Conservation (phyloP, 805 yeast genomes). For the Helenozyma rhizophorensis region DNA sequence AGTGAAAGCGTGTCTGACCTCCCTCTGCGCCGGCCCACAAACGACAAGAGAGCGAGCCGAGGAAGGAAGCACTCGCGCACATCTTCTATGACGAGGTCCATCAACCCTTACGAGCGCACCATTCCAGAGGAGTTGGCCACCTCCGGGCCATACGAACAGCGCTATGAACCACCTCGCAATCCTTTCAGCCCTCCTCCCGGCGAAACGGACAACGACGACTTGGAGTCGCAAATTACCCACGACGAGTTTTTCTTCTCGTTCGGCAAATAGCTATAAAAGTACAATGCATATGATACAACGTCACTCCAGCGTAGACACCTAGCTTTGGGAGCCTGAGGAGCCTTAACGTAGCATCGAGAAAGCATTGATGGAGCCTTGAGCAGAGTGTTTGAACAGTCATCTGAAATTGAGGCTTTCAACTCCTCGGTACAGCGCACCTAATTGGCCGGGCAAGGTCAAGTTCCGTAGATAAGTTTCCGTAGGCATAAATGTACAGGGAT, state of each 20-base stretch:
- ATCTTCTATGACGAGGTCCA: neutral
- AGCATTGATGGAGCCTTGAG: too few species aligned
- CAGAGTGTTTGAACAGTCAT: too few species aligned
- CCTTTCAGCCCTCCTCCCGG: neutral
- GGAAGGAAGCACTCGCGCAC: neutral
- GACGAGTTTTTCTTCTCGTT: conserved; percentile 12
- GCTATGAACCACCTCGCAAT: neutral
- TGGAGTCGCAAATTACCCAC: conserved; percentile 6
- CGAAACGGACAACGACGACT: conserved; percentile 1
- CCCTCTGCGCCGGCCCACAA: neutral
- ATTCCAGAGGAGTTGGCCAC: conserved; percentile 3
- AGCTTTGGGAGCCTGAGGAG: too few species aligned
- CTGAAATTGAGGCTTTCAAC: too few species aligned
- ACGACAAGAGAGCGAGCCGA: neutral
- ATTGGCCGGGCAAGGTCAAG: too few species aligned
- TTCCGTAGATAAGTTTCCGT: too few species aligned
- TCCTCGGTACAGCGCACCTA: too few species aligned
- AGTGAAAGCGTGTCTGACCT: too few species aligned
- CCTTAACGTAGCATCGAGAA: too few species aligned
- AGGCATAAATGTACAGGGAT: too few species aligned
- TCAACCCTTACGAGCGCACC: conserved; percentile 12
- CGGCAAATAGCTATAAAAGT: neutral
- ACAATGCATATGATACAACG: too few species aligned
- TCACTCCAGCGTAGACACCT: too few species aligned
- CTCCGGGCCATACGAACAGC: conserved; percentile 9